Evolutionary conservation across 768 basidiomycete genomes (phyloP).

Genomic region (Lactarius psammicola): DNA sequence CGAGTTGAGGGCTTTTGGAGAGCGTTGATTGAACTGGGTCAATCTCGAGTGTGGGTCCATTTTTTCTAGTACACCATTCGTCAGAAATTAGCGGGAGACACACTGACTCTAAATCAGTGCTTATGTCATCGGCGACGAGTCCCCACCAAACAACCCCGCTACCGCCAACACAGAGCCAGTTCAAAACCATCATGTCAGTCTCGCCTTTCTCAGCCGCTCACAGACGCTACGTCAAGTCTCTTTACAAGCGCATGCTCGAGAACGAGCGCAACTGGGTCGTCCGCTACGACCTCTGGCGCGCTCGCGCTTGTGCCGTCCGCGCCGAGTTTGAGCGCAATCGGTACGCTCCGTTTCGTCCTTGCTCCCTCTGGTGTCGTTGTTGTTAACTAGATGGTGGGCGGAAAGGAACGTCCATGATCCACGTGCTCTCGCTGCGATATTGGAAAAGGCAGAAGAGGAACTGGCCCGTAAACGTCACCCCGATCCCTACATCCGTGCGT

Average conservation of each 20-base stretch:
- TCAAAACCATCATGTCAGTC: conserved; percentile 47
- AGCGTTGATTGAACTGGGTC: conserved; percentile 73
- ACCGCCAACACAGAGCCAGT: background rate
- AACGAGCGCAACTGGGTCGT: conserved; percentile 91
- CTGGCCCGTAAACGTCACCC: conserved; percentile 73
- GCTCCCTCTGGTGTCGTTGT: background rate
- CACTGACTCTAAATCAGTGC: background rate
- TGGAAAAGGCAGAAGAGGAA: conserved; percentile 76
- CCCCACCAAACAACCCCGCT: background rate
- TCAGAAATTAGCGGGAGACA: background rate
- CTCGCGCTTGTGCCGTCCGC: conserved; percentile 78
- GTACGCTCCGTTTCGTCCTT: conserved; percentile 42
- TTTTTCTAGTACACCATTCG: no score
- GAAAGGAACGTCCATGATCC: conserved; percentile 81
- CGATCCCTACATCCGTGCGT: conserved; percentile 84
- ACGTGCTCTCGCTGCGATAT: conserved; percentile 69
- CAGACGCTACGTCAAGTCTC: conserved; percentile 83
- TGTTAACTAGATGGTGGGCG: background rate
- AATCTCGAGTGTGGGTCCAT: conserved; percentile 80
- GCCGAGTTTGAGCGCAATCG: conserved; percentile 93
- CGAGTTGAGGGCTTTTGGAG: conserved; percentile 54
- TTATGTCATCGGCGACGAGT: background rate
- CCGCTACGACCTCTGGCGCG: conserved; percentile 82
- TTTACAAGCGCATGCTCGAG: conserved; percentile 84
- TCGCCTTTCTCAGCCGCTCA: conserved; percentile 71